These are phyloP conservation scores for Kwoniella pini DNA, from an alignment of 768 basidiomycete genomes.

Conservation along the genomic window DNA sequence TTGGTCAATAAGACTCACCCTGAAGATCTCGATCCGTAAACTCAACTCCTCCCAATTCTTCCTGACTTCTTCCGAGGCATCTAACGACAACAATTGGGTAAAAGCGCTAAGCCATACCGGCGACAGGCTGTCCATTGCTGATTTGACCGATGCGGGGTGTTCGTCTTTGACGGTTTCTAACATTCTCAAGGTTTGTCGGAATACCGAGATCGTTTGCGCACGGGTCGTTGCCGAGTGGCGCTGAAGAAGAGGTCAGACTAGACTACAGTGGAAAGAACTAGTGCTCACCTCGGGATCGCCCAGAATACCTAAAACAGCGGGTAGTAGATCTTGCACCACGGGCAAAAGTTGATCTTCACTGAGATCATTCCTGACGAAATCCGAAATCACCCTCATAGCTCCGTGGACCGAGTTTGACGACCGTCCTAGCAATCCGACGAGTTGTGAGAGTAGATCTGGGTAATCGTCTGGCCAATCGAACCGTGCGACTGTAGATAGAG, in stretches of 20 bases:
- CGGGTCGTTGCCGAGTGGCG: slow-evolving; percentile 77
- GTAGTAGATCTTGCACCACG: slow-evolving; percentile 82
- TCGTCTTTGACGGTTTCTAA: slow-evolving; percentile 95
- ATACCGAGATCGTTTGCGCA: slow-evolving; percentile 80
- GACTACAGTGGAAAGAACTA: too few species aligned
- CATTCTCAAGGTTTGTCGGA: slow-evolving; percentile 83
- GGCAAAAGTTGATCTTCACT: slow-evolving; percentile 94
- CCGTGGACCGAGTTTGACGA: slow-evolving; percentile 82
- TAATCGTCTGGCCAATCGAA: slow-evolving; percentile 98
- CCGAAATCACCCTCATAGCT: slow-evolving; percentile 91
- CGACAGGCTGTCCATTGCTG: slow-evolving; percentile 74
- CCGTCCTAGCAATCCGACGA: slow-evolving; percentile 73
- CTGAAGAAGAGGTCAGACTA: slow-evolving; percentile 51
- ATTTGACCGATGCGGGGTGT: slow-evolving; percentile 80
- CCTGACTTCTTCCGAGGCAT: slow-evolving; percentile 66
- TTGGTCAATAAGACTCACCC: slow-evolving; percentile 58
- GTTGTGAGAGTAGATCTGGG: slow-evolving; percentile 73
- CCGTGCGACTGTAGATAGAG: slow-evolving; percentile 81
- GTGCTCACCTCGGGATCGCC: slow-evolving; percentile 72
- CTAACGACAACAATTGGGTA: slow-evolving; percentile 68
- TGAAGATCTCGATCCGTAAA: slow-evolving; percentile 80
- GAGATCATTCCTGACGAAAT: slow-evolving; percentile 88
- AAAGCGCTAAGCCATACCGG: slow-evolving; percentile 93
- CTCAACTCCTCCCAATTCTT: slow-evolving; percentile 79
- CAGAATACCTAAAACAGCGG: slow-evolving; percentile 77